Evolutionary conservation across 768 basidiomycete genomes (phyloP).

Genomic region (Macrolepiota albuminosa): DNA sequence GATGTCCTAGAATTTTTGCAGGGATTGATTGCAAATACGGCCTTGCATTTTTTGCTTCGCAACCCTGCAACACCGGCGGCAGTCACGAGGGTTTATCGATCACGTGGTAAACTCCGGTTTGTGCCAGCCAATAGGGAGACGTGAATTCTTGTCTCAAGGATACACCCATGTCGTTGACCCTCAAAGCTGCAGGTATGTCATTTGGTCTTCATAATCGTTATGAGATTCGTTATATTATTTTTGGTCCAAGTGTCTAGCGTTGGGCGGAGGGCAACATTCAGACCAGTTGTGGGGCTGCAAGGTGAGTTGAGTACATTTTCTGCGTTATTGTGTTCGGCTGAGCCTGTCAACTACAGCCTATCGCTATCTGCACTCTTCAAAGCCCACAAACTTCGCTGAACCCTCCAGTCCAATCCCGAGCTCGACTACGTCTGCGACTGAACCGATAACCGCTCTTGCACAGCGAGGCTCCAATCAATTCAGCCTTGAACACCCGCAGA

Average conservation of each 20-base stretch:
- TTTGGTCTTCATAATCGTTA: neutral
- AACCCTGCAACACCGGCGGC: neutral
- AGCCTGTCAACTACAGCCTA: conserved; percentile 28
- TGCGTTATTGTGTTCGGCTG: conserved; percentile 13
- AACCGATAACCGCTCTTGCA: conserved; percentile 69
- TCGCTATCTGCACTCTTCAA: conserved; percentile 56
- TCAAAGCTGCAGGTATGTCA: conserved; percentile 33
- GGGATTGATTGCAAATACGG: neutral
- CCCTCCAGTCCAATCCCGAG: conserved; percentile 30
- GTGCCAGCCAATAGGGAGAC: conserved; percentile 21
- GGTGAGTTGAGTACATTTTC: conserved; percentile 25
- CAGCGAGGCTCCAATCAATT: conserved; percentile 78
- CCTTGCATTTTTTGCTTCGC: neutral
- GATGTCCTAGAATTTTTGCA: neutral
- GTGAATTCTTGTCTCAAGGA: conserved; percentile 17
- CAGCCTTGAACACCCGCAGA: conserved; percentile 83
- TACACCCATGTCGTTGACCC: conserved; percentile 44
- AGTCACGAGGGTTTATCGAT: conserved; percentile 1
- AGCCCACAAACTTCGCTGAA: conserved; percentile 32
- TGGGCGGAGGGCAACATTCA: conserved; percentile 39
- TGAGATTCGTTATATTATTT: neutral
- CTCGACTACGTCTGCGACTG: conserved; percentile 40
- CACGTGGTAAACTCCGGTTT: conserved; percentile 18
- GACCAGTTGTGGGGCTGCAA: conserved; percentile 38
- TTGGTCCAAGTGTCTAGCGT: conserved; percentile 27